Evolutionary conservation across 179 eudicot species (phyloP), one percentile per base, ranked within the genome.

Genomic region (Silene vulgaris): DNA sequence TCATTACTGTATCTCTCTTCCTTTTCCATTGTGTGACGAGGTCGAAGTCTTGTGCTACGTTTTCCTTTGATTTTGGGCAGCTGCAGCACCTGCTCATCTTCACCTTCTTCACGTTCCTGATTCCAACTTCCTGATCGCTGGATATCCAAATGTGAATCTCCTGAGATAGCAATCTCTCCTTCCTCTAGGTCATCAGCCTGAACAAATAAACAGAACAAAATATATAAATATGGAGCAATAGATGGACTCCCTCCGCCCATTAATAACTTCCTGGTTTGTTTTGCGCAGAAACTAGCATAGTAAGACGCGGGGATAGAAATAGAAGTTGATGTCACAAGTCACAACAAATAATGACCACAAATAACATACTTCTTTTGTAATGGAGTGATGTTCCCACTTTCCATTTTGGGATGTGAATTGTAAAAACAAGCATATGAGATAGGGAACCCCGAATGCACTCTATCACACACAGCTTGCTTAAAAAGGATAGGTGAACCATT

Each of bases 41-140:
- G 96, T 37, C 99, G 88, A 82, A 86, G 83, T 76, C 99, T 83
- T 62, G 90, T 84, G 80, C 99, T 95, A 69, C 99, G 87, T 65
- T 92, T 92, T 23, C 96, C 79, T 82, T 89, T 95, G 75, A 90
- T 87, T 86, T 86, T 95, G 5, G 96, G 97, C 80, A 92, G 97
- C 86, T 95, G 99, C 86, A 92, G 65, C 60, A 92, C 95, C 83
- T 90, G 95, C 76, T 95, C 97, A 76, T 90, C 95, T 82, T 90
- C 99, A 76, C 87, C 95, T 85, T 89, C 97, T 72, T 90, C 97
- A 59, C 90, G 91, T 64, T 92, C 98, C 72, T 94, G 91, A 84
- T 81, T 86, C 97, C 90, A 90, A 82, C 98, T 94, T 71, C 97
- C 97, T 77, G 98, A 94, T 69, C 85, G 94, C 83, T 90, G 98